These are phyloP conservation scores for Lasiodiplodia hormozganensis DNA, from an alignment of 2,329 filamentous ascomycete species.

Conservation along the genomic window DNA sequence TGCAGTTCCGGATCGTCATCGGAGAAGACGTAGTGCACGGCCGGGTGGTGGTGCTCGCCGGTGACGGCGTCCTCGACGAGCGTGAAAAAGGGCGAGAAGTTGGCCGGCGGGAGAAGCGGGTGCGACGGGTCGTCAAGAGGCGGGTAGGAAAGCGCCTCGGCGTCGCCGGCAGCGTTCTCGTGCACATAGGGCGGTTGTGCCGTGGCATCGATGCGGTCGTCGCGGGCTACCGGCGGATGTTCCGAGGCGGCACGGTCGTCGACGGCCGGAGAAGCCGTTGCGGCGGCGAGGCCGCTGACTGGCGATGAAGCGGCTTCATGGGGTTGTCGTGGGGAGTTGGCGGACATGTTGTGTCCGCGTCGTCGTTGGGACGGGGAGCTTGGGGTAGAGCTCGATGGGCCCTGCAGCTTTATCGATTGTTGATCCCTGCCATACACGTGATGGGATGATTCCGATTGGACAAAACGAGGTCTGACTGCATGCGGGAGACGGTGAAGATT, in stretches of 20 bases:
- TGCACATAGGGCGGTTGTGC: not conserved
- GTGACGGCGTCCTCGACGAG: conserved; percentile 79
- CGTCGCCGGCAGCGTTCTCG: conserved; percentile 22
- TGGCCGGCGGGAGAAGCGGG: conserved; percentile 24
- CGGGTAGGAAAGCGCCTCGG: conserved; percentile 19
- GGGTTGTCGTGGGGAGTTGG: conserved; percentile 16
- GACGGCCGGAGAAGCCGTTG: not conserved
- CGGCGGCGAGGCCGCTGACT: not conserved
- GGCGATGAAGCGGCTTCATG: conserved; percentile 1
- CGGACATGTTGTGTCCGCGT: conserved; percentile 25
- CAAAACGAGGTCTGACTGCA: not conserved
- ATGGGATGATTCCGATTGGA: conserved; percentile 20
- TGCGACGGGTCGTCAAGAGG: conserved; percentile 8
- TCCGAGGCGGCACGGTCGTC: not conserved
- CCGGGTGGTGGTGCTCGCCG: conserved; percentile 79
- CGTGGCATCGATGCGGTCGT: not conserved
- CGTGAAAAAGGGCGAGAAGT: conserved; percentile 83
- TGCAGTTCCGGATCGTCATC: conserved; percentile 87
- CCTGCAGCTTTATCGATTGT: conserved; percentile 29
- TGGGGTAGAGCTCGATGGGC: conserved; percentile 24
- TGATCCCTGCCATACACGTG: conserved; percentile 27
- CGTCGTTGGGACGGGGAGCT: conserved; percentile 24
- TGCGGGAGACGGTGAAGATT: not conserved
- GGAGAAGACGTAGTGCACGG: conserved; percentile 89
- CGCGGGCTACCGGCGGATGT: not conserved